phyloP scores from a whole-genome alignment of 108 stramenopile genomes.

The Skeletonema menzelii region DNA sequence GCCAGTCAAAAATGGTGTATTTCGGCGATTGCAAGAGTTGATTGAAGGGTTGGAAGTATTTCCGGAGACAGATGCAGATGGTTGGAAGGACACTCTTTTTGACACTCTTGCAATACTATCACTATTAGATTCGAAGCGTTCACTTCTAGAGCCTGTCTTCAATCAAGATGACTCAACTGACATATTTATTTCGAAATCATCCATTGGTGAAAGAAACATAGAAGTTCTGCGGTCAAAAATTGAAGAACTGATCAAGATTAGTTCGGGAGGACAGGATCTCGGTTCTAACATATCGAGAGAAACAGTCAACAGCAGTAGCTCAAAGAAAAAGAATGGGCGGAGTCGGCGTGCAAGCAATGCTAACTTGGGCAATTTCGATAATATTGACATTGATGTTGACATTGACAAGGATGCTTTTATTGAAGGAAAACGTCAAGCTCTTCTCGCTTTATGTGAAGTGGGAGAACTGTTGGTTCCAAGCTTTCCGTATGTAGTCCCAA shows the following conservation, averaged over 20 bases:
- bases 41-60: slow-evolving; percentile 43
- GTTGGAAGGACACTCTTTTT: slow-evolving; percentile 44
- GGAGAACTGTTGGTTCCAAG: slow-evolving; percentile 70
- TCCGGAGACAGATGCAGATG: slow-evolving; percentile 17
- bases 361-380: slow-evolving; percentile 5
- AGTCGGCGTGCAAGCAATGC: slow-evolving; percentile 3
- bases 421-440: slow-evolving; percentile 41
- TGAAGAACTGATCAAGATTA: slow-evolving; percentile 42
- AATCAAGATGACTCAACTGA: slow-evolving; percentile 75
- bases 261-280: slow-evolving; percentile 39
- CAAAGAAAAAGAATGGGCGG: slow-evolving; percentile 1
- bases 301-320: slow-evolving; percentile 15
- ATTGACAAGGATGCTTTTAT: slow-evolving; percentile 31
- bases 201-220: slow-evolving; percentile 66
- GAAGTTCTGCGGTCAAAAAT: slow-evolving; percentile 55
- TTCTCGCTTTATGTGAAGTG: slow-evolving; percentile 65
- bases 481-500: slow-evolving; percentile 75
- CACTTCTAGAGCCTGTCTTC: slow-evolving; percentile 73
- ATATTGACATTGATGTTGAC: slow-evolving; percentile 11
- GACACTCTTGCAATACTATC: slow-evolving; percentile 42
- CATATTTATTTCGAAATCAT: slow-evolving; percentile 64
- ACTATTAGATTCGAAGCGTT: slow-evolving; percentile 58
- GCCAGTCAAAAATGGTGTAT: slow-evolving; percentile 73
- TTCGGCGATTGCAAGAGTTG: slow-evolving; percentile 60
- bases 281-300: slow-evolving; percentile 28